A percentile compares a stretch with the other conserved stretches of the same genome.
Conservation (phyloP, 169 alveolate genomes). For the Cryptosporidium viatorum region DNA sequence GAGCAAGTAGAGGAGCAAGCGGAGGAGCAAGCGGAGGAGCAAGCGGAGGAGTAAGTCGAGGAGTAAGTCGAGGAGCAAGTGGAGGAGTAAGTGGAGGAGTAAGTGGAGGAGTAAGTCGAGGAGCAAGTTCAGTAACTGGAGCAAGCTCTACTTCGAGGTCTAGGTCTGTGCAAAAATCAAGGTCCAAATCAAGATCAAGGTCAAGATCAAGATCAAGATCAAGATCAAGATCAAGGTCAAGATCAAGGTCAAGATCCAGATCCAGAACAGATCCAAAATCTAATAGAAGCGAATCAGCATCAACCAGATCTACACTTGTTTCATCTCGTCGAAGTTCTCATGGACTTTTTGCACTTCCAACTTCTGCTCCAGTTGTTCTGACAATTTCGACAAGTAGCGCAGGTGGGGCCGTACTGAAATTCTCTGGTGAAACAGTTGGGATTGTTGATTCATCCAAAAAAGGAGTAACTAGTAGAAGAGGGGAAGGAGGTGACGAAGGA, state of each 20-base stretch:
- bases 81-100: not conserved
- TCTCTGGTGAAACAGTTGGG: not conserved
- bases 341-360: too few species aligned
- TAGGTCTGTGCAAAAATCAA: not conserved
- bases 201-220: not conserved
- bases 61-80: not conserved
- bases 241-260: slow-evolving; percentile 3
- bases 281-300: not conserved
- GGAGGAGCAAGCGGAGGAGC: not conserved
- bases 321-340: not conserved
- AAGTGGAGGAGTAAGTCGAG: not conserved
- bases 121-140: not conserved
- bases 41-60: not conserved
- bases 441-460: not conserved
- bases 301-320: not conserved
- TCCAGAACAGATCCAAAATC: not conserved
- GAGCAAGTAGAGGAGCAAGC: not conserved
- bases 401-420: too few species aligned
- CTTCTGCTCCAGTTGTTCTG: not conserved
- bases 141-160: not conserved
- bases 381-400: not conserved
- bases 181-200: not conserved
- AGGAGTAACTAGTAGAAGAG: not conserved
- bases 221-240: not conserved
- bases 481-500: not conserved